These are phyloP conservation scores for Epichloe amarillans DNA, from an alignment of 2,329 filamentous ascomycete genomes.

Conservation along the genomic window DNA sequence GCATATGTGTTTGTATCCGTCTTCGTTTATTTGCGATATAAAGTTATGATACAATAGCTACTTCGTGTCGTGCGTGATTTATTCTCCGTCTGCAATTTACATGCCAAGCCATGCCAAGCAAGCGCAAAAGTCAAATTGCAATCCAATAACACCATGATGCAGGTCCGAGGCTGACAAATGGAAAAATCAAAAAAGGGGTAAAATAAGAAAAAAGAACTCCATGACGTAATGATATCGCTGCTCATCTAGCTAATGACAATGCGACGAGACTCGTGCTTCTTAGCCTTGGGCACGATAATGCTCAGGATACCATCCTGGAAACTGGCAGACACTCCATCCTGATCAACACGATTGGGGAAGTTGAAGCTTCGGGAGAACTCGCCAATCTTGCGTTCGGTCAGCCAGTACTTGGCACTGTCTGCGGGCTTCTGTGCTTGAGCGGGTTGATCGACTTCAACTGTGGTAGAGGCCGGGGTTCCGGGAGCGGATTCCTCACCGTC, in stretches of 20 bases:
- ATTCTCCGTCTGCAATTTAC: background rate
- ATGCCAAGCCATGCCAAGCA: background rate
- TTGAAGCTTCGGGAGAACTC: constrained; percentile 56
- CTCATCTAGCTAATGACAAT: constrained; percentile 37
- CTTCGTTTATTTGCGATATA: background rate
- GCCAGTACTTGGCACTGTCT: constrained; percentile 53
- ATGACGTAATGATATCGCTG: background rate
- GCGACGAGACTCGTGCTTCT: constrained; percentile 42
- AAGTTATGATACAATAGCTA: background rate
- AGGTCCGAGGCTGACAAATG: background rate
- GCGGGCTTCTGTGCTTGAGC: constrained; percentile 18
- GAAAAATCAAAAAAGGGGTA: background rate
- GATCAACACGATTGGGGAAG: constrained; percentile 52
- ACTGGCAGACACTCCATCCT: constrained; percentile 45
- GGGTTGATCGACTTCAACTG: constrained; percentile 10
- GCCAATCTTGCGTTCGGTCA: constrained; percentile 51
- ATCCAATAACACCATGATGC: constrained; percentile 1
- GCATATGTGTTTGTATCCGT: background rate
- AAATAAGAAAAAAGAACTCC: background rate
- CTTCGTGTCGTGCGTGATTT: background rate
- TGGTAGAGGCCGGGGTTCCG: constrained; percentile 5
- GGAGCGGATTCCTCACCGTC: constrained; percentile 16
- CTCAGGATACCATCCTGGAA: constrained; percentile 54
- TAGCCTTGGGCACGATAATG: constrained; percentile 52
- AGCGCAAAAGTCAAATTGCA: background rate